Conservation (phyloP, 1,284 basidiomycete species). For the Ganoderma multipileum region DNA sequence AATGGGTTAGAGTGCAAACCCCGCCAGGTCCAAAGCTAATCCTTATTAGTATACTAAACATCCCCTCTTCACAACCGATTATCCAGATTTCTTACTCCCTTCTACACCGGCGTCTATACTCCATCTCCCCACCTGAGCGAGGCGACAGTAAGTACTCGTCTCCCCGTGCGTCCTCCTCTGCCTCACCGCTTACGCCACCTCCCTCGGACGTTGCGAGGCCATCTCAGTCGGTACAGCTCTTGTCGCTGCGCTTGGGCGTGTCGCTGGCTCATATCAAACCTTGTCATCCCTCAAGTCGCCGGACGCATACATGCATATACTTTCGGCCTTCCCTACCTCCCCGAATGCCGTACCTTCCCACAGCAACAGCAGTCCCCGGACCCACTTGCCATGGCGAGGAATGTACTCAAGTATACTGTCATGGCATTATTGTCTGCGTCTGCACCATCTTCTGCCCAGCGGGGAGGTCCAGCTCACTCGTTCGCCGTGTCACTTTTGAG, state of each 20-base stretch:
- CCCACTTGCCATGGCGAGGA: background rate
- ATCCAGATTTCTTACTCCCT: background rate
- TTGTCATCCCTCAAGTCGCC: background rate
- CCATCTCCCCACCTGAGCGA: background rate
- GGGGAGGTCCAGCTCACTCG: background rate
- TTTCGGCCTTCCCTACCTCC: background rate
- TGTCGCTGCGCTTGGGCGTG: background rate
- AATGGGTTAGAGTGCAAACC: slow-evolving; percentile 4
- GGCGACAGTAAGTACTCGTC: no score
- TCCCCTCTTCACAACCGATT: slow-evolving; percentile 7
- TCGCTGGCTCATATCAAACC: background rate
- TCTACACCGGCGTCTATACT: background rate
- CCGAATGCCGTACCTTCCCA: slow-evolving; percentile 2
- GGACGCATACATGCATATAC: background rate
- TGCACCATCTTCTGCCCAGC: background rate
- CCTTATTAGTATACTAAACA: background rate
- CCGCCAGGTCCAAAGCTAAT: background rate
- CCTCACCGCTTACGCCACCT: background rate
- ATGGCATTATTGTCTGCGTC: background rate
- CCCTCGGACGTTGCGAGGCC: slow-evolving; percentile 1
- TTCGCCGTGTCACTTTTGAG: background rate
- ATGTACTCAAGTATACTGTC: background rate
- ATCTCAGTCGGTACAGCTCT: background rate
- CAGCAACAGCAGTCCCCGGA: background rate
- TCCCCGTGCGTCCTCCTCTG: background rate